These are phyloP conservation scores for Trichopus zeylanicus DNA, from an alignment of 116 monocot genomes.

Conservation along the genomic window DNA sequence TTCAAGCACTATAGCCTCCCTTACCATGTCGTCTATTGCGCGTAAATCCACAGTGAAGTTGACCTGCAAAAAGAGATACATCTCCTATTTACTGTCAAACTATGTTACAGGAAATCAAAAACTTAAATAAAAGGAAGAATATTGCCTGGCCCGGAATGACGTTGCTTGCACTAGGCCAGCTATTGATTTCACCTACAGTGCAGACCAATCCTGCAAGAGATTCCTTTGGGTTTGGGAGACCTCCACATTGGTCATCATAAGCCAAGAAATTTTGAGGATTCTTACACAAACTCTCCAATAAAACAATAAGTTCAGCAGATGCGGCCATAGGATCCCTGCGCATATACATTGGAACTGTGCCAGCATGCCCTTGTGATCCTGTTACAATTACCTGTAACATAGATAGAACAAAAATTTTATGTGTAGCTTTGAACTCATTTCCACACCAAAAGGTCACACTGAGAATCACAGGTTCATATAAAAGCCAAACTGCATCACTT, in stretches of 20 bases:
- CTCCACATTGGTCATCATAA: slow-evolving; percentile 38
- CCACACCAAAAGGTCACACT: too few species aligned
- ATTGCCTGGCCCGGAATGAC: slow-evolving; percentile 92
- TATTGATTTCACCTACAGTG: slow-evolving; percentile 80
- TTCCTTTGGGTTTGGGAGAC: slow-evolving; percentile 32
- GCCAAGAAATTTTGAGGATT: slow-evolving; percentile 49
- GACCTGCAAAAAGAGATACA: slow-evolving; percentile 42
- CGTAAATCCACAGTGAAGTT: slow-evolving; percentile 78
- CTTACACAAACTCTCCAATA: slow-evolving; percentile 72
- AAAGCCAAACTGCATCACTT: too few species aligned
- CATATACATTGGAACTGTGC: slow-evolving; percentile 89
- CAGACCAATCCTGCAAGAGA: slow-evolving; percentile 79
- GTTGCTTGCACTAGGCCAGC: slow-evolving; percentile 95
- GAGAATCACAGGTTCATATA: too few species aligned
- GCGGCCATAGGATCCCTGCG: slow-evolving; percentile 89
- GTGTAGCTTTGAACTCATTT: not conserved
- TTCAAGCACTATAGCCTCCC: slow-evolving; percentile 51
- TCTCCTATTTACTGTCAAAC: too few species aligned
- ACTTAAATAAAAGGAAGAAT: too few species aligned
- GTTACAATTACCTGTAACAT: slow-evolving; percentile 37
- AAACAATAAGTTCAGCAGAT: slow-evolving; percentile 75
- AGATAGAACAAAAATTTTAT: not conserved
- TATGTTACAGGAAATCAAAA: too few species aligned
- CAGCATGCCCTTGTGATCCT: slow-evolving; percentile 90
- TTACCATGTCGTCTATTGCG: slow-evolving; percentile 54